Evolutionary conservation across 345 rosid species (phyloP).

Genomic region (Angophora floribunda): DNA sequence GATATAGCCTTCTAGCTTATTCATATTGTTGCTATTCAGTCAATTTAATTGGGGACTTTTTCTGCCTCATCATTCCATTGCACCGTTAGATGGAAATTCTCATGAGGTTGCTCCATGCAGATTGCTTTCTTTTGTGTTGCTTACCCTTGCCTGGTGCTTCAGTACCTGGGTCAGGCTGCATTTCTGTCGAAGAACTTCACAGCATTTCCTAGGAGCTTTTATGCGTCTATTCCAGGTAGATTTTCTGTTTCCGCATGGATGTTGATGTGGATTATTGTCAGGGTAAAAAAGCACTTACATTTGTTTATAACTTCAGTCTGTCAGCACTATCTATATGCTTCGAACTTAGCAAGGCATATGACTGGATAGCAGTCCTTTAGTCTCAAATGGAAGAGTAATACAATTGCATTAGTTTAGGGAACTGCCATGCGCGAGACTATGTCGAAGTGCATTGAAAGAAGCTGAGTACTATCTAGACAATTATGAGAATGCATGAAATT

Average conservation of each 20-base stretch:
- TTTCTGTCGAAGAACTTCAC: slow-evolving; percentile 76
- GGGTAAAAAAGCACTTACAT: neutral
- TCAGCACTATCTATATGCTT: neutral
- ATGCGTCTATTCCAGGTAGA: slow-evolving; percentile 85
- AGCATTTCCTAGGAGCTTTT: slow-evolving; percentile 53
- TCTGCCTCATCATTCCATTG: neutral
- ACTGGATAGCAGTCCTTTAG: neutral
- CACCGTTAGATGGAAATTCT: neutral
- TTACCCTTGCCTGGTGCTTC: slow-evolving; percentile 94
- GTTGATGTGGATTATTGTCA: neutral
- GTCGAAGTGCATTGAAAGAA: neutral
- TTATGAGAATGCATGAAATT: neutral
- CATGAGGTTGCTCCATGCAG: slow-evolving; percentile 28
- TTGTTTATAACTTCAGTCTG: neutral
- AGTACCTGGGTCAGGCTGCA: slow-evolving; percentile 98
- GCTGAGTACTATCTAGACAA: neutral
- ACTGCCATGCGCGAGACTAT: neutral
- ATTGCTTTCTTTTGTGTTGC: slow-evolving; percentile 60
- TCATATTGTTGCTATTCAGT: neutral
- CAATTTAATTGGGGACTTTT: neutral
- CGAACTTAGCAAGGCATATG: neutral
- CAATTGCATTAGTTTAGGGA: neutral
- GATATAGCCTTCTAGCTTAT: neutral
- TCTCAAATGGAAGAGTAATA: neutral
- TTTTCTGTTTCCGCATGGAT: neutral